phyloP scores from a whole-genome alignment of 2,329 filamentous ascomycete species.

The Hypoxylon sp. region DNA sequence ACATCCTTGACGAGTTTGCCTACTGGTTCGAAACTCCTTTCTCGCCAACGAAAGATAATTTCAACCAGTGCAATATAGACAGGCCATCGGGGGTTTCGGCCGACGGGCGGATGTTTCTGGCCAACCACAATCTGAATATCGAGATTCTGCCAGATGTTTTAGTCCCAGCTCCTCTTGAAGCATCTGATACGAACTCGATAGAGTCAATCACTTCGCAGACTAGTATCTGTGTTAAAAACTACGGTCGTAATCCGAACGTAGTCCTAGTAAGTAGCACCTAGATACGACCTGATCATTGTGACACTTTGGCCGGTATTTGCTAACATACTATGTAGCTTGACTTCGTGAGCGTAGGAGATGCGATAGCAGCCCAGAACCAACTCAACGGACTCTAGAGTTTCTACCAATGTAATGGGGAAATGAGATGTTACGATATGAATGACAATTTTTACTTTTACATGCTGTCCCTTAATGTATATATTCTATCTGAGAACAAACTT shows the following conservation, averaged over 20 bases:
- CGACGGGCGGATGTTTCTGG: conserved; percentile 61
- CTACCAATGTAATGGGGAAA: not conserved
- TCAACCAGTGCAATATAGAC: conserved; percentile 76
- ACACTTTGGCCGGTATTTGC: not conserved
- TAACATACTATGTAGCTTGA: conserved; percentile 57
- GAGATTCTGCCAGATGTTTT: conserved; percentile 55
- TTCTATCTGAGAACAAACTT: not conserved
- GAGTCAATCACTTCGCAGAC: conserved; percentile 62
- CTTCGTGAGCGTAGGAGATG: conserved; percentile 60
- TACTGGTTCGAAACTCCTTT: conserved; percentile 82
- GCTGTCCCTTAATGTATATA: conserved; percentile 7
- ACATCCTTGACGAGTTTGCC: conserved; percentile 74
- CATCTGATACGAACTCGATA: conserved; percentile 63
- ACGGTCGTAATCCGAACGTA: conserved; percentile 56
- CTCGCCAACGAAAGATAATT: conserved; percentile 71
- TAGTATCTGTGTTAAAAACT: conserved; percentile 52
- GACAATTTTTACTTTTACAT: conserved; percentile 9
- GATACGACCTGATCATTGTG: not conserved
- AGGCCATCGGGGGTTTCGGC: conserved; percentile 66
- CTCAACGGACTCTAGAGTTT: conserved; percentile 56
- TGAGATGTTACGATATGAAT: conserved; percentile 13
- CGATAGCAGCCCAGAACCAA: conserved; percentile 56
- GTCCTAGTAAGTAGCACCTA: conserved; percentile 55
- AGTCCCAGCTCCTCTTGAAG: conserved; percentile 53
- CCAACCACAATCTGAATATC: conserved; percentile 59